Evolutionary conservation across 2,329 filamentous ascomycete species (phyloP).

Genomic region (Arachnomyces sp.): DNA sequence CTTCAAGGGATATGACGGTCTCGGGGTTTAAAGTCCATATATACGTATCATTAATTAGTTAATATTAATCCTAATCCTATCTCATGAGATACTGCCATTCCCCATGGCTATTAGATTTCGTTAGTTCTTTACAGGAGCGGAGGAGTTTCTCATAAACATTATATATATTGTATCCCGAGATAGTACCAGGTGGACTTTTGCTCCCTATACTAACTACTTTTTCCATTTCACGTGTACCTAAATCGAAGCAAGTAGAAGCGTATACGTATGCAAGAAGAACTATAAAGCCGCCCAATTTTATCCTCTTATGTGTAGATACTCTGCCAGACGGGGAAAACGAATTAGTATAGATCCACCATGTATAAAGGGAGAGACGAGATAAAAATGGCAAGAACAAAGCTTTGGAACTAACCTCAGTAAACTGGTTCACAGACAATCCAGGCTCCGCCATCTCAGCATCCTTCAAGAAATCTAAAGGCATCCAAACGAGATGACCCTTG

Average conservation of each 20-base stretch:
- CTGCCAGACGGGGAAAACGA: slow-evolving; percentile 15
- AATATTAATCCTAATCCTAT: no score
- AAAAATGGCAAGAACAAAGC: slow-evolving; percentile 25
- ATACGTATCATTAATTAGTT: no score
- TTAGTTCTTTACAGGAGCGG: no score
- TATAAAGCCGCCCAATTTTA: no score
- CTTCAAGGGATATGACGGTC: no score
- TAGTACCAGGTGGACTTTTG: no score
- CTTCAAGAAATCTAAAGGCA: slow-evolving; percentile 80
- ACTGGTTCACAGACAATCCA: slow-evolving; percentile 75
- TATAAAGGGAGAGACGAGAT: neutral
- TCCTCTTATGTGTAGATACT: slow-evolving; percentile 27
- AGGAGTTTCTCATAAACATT: no score
- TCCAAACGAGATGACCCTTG: slow-evolving; percentile 86
- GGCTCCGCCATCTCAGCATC: slow-evolving; percentile 84
- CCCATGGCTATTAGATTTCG: no score
- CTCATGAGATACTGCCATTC: no score
- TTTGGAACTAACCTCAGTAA: slow-evolving; percentile 79
- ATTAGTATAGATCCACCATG: slow-evolving; percentile 1
- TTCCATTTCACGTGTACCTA: neutral
- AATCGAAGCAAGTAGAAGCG: neutral
- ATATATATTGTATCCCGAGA: no score
- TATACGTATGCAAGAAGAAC: no score
- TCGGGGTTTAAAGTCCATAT: no score
- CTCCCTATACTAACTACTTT: neutral